Base-by-base conservation (phyloP, 495 filamentous ascomycete genomes). In the Penicillium samsonianum region DNA sequence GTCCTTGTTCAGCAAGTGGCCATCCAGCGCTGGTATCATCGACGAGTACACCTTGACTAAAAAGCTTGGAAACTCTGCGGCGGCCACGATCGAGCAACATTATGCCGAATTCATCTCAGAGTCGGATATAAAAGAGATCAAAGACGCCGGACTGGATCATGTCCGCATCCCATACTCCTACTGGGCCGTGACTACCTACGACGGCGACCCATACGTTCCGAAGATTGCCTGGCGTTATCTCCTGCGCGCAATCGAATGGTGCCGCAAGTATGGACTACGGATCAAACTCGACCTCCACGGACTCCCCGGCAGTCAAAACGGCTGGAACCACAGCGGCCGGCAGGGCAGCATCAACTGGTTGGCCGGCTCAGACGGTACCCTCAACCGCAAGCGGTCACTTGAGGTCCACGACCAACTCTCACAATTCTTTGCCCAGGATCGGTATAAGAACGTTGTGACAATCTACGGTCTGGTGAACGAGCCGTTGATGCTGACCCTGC, bases 261-360 rank as follows among this genome's bases (percentile, higher is more conserved):
- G 87, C 30, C 85, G 95, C n/a, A 91, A 93, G 64, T 90, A 96
- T 67, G 95, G 95, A 1, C 78, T 99, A 10, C 85, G 95, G 2
- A 87, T 99, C 38, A 99, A 98, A 58, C 86, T 99, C 5, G 95
- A 99, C 67, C 78, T 96, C 3, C 95, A 99, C 71, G 92, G 81
- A 17, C 68, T 91, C 0, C 90, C 90, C 0, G 91, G 91, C 9
- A 91, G 89, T 57, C 90, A 92, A 63, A 96, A 95, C 66, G 91
- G 91, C 1, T 94, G 90, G 89, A 94, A 94, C 65, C 91, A 96
- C 72, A 90, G 86, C 64, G 91, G 91, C 2, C 82, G 80, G 7
- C 84, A 87, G 58, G 90, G 90, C 2, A 50, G 64, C 26, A 88
- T 95, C 60, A 78, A 78, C 20, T 96, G 91, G 91, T 65, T 95